These are phyloP conservation scores for Psilocybe tampanensis DNA, from an alignment of 768 basidiomycete species.

Conservation along the genomic window DNA sequence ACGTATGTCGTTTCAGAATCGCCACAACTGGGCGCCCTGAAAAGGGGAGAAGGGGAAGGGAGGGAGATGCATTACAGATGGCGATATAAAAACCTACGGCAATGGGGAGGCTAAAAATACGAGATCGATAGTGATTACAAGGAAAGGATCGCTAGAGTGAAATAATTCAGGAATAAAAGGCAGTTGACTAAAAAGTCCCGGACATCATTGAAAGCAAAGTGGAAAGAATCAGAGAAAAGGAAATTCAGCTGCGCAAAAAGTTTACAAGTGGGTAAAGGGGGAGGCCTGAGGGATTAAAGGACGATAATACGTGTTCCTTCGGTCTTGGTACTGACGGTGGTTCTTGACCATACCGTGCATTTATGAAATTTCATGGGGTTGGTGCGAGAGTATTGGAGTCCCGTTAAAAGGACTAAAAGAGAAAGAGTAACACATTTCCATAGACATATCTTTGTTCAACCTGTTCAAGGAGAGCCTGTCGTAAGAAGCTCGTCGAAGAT, in stretches of 20 bases:
- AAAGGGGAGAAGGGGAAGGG: too few relatives aligned
- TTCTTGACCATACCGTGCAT: background rate
- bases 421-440: background rate
- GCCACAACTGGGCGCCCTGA: too few relatives aligned
- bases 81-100: conserved; percentile 1
- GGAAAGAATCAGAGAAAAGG: background rate
- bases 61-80: background rate
- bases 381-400: background rate
- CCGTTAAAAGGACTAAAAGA: background rate
- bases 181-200: background rate
- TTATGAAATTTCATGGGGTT: background rate
- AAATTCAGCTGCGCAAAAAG: background rate
- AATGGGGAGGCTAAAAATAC: background rate
- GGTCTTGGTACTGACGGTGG: background rate
- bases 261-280: background rate
- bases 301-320: background rate
- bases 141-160: background rate
- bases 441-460: conserved; percentile 8
- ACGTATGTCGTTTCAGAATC: too few relatives aligned
- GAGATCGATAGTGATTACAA: background rate
- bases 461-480: conserved; percentile 16
- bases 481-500: conserved; percentile 18
- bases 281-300: background rate
- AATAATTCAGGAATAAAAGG: background rate
- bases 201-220: background rate